These are phyloP conservation scores for Grosmannia huntii DNA, from an alignment of 2,329 filamentous ascomycete species.

Conservation along the genomic window DNA sequence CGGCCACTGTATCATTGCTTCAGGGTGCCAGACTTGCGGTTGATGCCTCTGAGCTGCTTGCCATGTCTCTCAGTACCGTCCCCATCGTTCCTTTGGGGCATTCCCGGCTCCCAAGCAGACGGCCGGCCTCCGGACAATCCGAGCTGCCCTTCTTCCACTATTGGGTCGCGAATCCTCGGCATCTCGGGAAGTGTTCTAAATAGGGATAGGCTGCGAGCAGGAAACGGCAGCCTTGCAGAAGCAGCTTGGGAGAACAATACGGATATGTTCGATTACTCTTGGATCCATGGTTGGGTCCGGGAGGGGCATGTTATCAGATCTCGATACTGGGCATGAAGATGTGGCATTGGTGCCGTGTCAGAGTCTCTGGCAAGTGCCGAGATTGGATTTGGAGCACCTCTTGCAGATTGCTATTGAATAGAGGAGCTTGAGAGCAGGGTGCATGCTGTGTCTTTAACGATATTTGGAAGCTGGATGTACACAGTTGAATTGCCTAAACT, in stretches of 20 bases:
- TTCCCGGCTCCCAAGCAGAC: background rate
- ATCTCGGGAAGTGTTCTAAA: background rate
- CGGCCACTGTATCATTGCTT: background rate
- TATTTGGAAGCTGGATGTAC: background rate
- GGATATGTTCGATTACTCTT: background rate
- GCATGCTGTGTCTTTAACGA: background rate
- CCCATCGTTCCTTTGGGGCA: background rate
- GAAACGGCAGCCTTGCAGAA: background rate
- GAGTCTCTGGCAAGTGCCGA: background rate
- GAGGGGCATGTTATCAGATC: background rate
- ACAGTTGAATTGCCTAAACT: too few relatives aligned
- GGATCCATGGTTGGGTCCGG: background rate
- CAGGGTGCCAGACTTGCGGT: background rate
- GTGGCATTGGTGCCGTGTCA: background rate
- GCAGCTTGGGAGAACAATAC: background rate
- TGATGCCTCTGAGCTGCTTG: background rate
- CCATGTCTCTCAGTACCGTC: background rate
- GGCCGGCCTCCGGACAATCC: constrained; percentile 1
- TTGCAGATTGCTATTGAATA: background rate
- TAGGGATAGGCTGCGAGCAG: background rate
- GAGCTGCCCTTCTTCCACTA: background rate
- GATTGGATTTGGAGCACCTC: background rate
- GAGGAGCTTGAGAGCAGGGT: background rate
- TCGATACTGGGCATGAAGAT: background rate
- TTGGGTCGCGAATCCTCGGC: background rate